phyloP scores from a whole-genome alignment of 805 yeast genomes.

The Alloascoidea africana region DNA sequence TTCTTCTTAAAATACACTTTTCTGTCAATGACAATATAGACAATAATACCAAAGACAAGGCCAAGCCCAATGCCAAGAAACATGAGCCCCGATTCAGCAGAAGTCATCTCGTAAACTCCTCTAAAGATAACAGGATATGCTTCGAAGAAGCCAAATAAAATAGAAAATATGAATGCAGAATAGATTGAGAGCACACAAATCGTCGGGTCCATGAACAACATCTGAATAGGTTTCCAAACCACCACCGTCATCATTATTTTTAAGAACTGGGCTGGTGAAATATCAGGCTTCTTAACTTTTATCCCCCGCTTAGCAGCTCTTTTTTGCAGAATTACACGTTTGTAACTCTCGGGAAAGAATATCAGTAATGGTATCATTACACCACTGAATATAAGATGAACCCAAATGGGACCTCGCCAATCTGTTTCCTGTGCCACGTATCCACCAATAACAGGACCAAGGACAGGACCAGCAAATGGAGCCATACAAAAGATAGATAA shows the following conservation, averaged over 20 bases:
- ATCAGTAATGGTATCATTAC: constrained; percentile 28
- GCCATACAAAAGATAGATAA: constrained; percentile 66
- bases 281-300: constrained; percentile 61
- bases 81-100: constrained; percentile 53
- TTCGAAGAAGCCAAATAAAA: constrained; percentile 65
- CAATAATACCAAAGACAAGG: constrained; percentile 34
- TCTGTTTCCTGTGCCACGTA: constrained; percentile 45
- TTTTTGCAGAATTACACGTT: constrained; percentile 60
- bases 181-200: constrained; percentile 48
- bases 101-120: constrained; percentile 42
- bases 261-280: no score
- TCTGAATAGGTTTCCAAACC: constrained; percentile 45
- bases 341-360: constrained; percentile 69
- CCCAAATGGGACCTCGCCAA: constrained; percentile 62
- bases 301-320: constrained; percentile 55
- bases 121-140: constrained; percentile 64
- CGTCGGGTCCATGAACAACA: constrained; percentile 62
- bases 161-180: constrained; percentile 64
- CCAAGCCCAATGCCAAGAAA: constrained; percentile 66
- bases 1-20: constrained; percentile 35
- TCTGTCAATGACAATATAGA: no score
- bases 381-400: constrained; percentile 50
- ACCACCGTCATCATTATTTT: constrained; percentile 42
- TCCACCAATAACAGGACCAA: constrained; percentile 65
- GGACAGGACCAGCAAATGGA: constrained; percentile 68